Base-by-base conservation (phyloP, 2,329 filamentous ascomycete genomes). In the Paraconiothyrium brasiliense region DNA sequence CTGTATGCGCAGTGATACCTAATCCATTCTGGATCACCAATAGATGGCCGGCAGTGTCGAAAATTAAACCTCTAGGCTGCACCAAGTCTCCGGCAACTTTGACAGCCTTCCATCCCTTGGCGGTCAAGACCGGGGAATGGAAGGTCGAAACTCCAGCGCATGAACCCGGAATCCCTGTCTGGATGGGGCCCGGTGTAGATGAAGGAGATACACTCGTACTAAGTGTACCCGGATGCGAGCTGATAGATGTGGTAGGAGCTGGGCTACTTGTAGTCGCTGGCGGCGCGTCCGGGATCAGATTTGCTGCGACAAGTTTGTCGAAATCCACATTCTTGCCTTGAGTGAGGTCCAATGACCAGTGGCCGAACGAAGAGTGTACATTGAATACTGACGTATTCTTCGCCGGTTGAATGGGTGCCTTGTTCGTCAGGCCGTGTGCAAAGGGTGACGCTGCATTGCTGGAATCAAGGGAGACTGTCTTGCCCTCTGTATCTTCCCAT, bases 41-140 rank as follows among this genome's bases (percentile, higher is more conserved):
- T 5, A 83, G 69, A 60, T 81, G 78, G 0, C 80, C 81, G 4
- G 69, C 69, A 8, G 61, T 67, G 59, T 83, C 81, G 54, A 82
- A 77, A 7, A 71, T 60, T 13, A 83, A 71, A 2, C 78, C 76
- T 34, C 81, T 74, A 16, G 81, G 81, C 47, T 74, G 71, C 7
- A 63, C 69, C n/a, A 82, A 61, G 9, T 74, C 73, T 1, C 77
- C 80, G 6, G 79, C 79, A 34, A 82, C 74, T 46, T 81, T 76
- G 39, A 74, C 73, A 27, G 71, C 71, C 55, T 64, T 73, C 73
- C 73, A 75, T 22, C 72, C 70, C 32, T 64, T 61, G 1, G 71
- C 70, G 13, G 67, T 69, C 14, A 61, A 47, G 1, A 67, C 37
- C 1, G 67, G 61, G 30, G 67, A 71, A 24, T 69, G 64, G n/a